These are phyloP conservation scores for Zoysia pacifica DNA, from an alignment of 176 grass and related monocot genomes.

Conservation along the genomic window DNA sequence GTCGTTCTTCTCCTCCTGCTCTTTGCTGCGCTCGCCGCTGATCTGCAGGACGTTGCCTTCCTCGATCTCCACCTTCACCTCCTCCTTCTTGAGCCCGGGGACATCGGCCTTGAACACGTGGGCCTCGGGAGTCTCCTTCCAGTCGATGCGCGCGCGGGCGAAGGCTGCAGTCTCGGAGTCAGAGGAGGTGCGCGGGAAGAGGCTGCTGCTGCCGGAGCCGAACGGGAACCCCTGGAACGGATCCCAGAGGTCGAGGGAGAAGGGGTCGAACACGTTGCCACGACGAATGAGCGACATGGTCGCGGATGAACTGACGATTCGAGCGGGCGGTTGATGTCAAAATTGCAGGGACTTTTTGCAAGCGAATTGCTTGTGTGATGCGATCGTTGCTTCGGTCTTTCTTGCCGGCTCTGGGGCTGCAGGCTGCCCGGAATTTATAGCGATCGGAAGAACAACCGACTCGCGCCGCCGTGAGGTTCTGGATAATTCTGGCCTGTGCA, in stretches of 20 bases:
- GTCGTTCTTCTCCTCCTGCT: constrained; percentile 63
- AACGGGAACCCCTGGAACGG: constrained; percentile 58
- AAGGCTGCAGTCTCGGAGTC: constrained; percentile 43
- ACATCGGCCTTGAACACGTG: constrained; percentile 71
- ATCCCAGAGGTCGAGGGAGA: constrained; percentile 65
- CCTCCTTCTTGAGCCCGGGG: constrained; percentile 67
- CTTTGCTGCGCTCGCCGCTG: constrained; percentile 59
- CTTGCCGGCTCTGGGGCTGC: neutral
- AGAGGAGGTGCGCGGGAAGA: constrained; percentile 34
- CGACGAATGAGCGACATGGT: constrained; percentile 61
- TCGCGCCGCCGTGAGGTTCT: neutral
- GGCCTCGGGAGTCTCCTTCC: constrained; percentile 61
- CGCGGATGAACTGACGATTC: neutral
- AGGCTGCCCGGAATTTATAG: neutral
- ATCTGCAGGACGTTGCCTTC: constrained; percentile 55
- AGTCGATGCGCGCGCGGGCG: constrained; percentile 49
- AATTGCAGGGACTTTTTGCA: neutral
- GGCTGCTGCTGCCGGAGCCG: constrained; percentile 38
- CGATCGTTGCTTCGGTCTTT: neutral
- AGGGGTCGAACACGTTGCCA: constrained; percentile 73
- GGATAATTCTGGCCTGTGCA: neutral
- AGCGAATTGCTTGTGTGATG: no score
- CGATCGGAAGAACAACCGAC: neutral
- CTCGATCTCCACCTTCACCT: constrained; percentile 65
- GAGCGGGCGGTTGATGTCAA: neutral